Evolutionary conservation across 441 rosid species (phyloP).

Genomic region (Eruca vesicaria): DNA sequence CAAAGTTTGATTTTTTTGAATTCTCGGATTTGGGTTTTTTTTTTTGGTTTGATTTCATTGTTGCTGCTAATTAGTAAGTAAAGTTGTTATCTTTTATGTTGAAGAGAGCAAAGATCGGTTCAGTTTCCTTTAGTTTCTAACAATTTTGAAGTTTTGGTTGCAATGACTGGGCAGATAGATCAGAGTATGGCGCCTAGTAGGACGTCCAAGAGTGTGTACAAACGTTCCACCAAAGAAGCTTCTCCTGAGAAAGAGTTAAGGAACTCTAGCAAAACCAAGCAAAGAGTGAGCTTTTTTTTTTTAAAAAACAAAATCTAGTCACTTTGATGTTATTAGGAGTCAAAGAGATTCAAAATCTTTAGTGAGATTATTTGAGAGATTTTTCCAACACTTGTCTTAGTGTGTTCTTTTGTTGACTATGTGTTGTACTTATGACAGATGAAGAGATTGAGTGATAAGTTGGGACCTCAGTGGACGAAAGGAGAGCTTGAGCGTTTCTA

Average conservation of each 20-base stretch:
- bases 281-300: slow-evolving; percentile 48
- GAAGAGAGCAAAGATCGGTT: not conserved
- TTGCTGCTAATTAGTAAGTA: no score
- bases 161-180: no score
- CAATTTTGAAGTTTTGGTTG: not conserved
- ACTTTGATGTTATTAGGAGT: not conserved
- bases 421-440: slow-evolving; percentile 33
- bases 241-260: slow-evolving; percentile 37
- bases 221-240: slow-evolving; percentile 35
- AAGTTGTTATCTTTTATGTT: no score
- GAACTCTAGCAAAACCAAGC: slow-evolving; percentile 41
- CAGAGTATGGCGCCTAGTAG: slow-evolving; percentile 60
- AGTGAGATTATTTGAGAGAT: not conserved
- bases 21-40: no score
- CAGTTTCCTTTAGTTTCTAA: no score
- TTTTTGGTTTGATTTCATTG: no score
- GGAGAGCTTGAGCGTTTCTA: slow-evolving; percentile 84
- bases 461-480: slow-evolving; percentile 88
- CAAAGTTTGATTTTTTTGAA: no score
- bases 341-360: not conserved
- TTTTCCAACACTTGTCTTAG: not conserved
- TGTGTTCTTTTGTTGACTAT: not conserved
- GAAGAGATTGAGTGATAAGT: slow-evolving; percentile 67
- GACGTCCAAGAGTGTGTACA: slow-evolving; percentile 67
- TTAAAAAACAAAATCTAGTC: not conserved